These are phyloP conservation scores for Metrosideros polymorpha DNA, from an alignment of 441 rosid species.

Conservation along the genomic window DNA sequence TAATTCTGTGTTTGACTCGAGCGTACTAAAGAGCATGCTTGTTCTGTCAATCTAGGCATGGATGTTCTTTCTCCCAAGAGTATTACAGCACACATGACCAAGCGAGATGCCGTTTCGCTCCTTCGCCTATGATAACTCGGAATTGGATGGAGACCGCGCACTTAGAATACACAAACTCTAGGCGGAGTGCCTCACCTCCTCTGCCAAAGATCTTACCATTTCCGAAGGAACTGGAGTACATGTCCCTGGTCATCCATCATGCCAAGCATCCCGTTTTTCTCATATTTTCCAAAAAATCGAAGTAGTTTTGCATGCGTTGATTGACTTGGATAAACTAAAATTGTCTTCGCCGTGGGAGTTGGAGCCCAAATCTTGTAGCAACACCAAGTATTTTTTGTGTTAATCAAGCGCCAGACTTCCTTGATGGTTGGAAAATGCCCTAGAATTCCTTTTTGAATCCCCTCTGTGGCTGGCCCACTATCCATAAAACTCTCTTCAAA, in stretches of 20 bases:
- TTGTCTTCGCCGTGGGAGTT: not conserved
- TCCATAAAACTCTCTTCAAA: not conserved
- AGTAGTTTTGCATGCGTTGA: not conserved
- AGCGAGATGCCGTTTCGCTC: not conserved
- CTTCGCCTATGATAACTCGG: not conserved
- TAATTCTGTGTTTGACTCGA: not conserved
- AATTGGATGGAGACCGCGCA: not conserved
- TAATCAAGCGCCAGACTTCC: not conserved
- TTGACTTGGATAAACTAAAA: not conserved
- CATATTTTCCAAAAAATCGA: no score
- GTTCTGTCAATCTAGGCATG: not conserved
- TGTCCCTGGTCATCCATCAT: not conserved
- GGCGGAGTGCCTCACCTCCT: not conserved
- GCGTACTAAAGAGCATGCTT: not conserved
- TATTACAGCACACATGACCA: not conserved
- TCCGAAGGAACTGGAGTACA: not conserved
- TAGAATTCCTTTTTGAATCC: not conserved
- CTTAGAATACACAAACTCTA: not conserved
- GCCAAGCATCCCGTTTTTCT: not conserved
- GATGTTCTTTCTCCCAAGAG: not conserved
- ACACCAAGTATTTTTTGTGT: not conserved
- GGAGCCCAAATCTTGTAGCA: not conserved
- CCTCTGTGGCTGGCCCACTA: not conserved
- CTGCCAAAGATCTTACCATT: not conserved
- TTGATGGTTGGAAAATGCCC: not conserved